Percentiles rank a stretch among this genome's conserved stretches.
Conservation (phyloP, 208 protist genomes). For the Wallacemonas sp. region DNA sequence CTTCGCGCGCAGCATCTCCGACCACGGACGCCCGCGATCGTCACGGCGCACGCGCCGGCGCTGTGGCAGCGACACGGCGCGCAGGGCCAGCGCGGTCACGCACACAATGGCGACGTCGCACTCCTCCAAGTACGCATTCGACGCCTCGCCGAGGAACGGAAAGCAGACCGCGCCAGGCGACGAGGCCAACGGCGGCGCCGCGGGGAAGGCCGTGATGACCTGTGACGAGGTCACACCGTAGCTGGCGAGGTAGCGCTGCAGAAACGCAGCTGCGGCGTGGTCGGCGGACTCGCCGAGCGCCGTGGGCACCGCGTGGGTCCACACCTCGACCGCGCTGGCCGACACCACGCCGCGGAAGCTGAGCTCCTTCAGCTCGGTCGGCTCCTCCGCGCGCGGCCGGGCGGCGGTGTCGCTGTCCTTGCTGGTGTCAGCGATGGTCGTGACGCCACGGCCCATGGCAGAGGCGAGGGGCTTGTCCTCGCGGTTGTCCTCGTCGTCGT, state of each 20-base stretch:
- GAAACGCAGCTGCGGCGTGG: slow-evolving; percentile 52
- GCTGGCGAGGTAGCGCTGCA: slow-evolving; percentile 41
- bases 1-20: slow-evolving; percentile 28
- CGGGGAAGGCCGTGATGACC: slow-evolving; percentile 11
- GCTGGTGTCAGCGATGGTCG: not conserved
- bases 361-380: slow-evolving; percentile 19
- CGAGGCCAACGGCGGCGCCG: not conserved
- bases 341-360: slow-evolving; percentile 60
- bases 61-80: slow-evolving; percentile 1
- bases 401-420: slow-evolving; percentile 17
- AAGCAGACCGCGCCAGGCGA: slow-evolving; percentile 12
- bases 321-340: slow-evolving; percentile 65
- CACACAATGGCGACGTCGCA: slow-evolving; percentile 69
- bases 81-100: slow-evolving; percentile 43
- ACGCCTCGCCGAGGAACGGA: slow-evolving; percentile 32
- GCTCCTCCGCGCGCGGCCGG: not conserved
- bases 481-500: slow-evolving; percentile 17
- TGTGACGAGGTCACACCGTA: slow-evolving; percentile 25
- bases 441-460: slow-evolving; percentile 10
- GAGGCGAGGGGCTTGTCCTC: slow-evolving; percentile 5
- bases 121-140: slow-evolving; percentile 38
- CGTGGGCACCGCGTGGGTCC: slow-evolving; percentile 71
- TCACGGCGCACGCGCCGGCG: slow-evolving; percentile 8
- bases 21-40: slow-evolving; percentile 29
- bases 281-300: slow-evolving; percentile 50